Percentiles rank a stretch among this genome's conserved stretches.
These are phyloP conservation scores for Vaccinium darrowii DNA, from an alignment of 148 eudicot species.

Conservation along the genomic window DNA sequence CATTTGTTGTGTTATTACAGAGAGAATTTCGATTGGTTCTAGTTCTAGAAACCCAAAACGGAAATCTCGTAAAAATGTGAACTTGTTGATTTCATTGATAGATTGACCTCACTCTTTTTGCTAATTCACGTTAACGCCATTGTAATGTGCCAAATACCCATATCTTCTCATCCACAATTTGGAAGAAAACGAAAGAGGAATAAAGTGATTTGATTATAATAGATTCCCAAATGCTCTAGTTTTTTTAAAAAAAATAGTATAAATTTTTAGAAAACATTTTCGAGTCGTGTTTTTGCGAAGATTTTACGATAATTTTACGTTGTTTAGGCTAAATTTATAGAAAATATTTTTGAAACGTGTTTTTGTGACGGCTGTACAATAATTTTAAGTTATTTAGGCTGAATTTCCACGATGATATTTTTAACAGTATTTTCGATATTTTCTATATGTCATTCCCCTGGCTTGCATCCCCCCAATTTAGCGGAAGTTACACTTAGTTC, in stretches of 20 bases:
- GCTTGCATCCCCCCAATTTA: no score
- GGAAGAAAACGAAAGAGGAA: not conserved
- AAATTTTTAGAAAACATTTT: not conserved
- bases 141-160: not conserved
- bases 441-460: no score
- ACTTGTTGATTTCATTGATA: not conserved
- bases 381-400: no score
- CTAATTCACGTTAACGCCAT: not conserved
- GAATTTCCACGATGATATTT: no score
- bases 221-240: not conserved
- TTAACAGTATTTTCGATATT: no score
- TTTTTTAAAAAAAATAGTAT: no score
- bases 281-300: not conserved
- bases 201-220: not conserved
- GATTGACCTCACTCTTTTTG: not conserved
- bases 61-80: not conserved
- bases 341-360: no score
- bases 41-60: conserved; percentile 1
- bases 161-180: not conserved
- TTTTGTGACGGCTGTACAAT: no score
- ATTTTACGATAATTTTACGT: no score
- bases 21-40: conserved; percentile 13
- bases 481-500: no score
- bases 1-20: not conserved
- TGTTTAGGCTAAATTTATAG: no score